Evolutionary conservation across 345 rosid genomes (phyloP).

Genomic region (Laguncularia racemosa): DNA sequence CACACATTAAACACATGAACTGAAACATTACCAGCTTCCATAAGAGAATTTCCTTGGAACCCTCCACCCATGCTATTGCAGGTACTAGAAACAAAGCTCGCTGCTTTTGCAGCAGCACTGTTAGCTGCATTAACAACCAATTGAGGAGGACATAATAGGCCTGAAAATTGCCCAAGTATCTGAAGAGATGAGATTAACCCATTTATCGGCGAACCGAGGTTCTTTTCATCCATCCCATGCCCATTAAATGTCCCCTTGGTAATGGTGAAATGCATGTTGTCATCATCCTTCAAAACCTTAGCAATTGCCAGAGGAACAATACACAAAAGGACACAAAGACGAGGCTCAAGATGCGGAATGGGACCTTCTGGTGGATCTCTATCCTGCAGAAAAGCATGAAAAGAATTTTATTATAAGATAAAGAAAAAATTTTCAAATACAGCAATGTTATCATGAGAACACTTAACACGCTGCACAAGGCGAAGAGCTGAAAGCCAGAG

Average conservation of each 20-base stretch:
- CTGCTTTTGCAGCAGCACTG: slow-evolving; percentile 46
- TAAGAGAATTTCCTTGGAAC: slow-evolving; percentile 11
- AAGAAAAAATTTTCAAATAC: neutral
- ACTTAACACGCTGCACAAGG: slow-evolving; percentile 63
- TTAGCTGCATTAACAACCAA: slow-evolving; percentile 39
- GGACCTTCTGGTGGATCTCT: slow-evolving; percentile 65
- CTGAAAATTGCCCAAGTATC: slow-evolving; percentile 47
- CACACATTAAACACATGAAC: neutral
- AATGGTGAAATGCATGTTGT: slow-evolving; percentile 13
- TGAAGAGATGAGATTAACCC: slow-evolving; percentile 46
- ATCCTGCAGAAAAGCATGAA: slow-evolving; percentile 29
- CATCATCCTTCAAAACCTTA: slow-evolving; percentile 30
- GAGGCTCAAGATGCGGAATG: slow-evolving; percentile 57
- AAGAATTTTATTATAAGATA: neutral
- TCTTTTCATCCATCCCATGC: slow-evolving; percentile 15
- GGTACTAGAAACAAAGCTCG: slow-evolving; percentile 27
- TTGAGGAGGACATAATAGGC: slow-evolving; percentile 47
- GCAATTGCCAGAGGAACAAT: slow-evolving; percentile 54
- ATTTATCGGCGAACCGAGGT: slow-evolving; percentile 18
- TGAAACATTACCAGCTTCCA: slow-evolving; percentile 28
- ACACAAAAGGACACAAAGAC: slow-evolving; percentile 53
- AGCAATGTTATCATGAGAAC: neutral
- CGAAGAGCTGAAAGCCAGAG: slow-evolving; percentile 74
- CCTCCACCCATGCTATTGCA: slow-evolving; percentile 20
- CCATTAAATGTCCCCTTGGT: slow-evolving; percentile 16